Evolutionary conservation across 2,329 filamentous ascomycete species (phyloP), one percentile per base, ranked within the genome.

Genomic region (Dryadomyces sulphureus): DNA sequence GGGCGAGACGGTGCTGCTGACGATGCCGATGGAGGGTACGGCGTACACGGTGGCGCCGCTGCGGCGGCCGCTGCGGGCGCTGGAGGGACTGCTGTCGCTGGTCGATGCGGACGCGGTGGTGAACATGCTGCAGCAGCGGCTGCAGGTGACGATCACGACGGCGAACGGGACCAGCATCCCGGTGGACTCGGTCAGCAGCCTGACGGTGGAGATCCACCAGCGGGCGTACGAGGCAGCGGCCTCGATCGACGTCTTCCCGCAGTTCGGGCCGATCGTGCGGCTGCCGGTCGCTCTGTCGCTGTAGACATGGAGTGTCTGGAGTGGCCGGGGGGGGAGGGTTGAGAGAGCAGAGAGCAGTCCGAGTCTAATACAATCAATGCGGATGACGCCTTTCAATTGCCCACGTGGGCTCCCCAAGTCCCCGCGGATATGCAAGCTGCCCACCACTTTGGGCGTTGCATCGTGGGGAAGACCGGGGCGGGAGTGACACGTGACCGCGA

Each of bases 121-220:
- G 12, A 52, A 49, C 2, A 59, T 63, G 57, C 62, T 66, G 14
- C 45, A 42, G 24, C 22, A 41, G 25, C 54, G 53, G 0, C 39
- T 58, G 38, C 44, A 49, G 38, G 46, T 57, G 16, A 49, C 55
- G 43, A 53, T 61, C 42, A 40, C 43, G 7, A 47, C 46, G 46
- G 58, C 57, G 9, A 56, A 67, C 19, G 64, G 62, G 16, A 55
- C 53, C 8, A 41, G 35, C 2, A 55, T 62, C 20, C 51, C 60
- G 4, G 38, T 54, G 17, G 39, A 38, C 5, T 43, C 46, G n/a
- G 51, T 59, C 8, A 55, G 61, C 20, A 66, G 65, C 49, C 57
- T 68, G 43, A 54, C 59, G 45, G 41, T 68, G 25, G 56, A 60
- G 7, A 51, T 68, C 16, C 59, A 65, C 47, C 55, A 59, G 27